Evolutionary conservation across 306 rosid species (phyloP).

Genomic region (Vigna radiata): DNA sequence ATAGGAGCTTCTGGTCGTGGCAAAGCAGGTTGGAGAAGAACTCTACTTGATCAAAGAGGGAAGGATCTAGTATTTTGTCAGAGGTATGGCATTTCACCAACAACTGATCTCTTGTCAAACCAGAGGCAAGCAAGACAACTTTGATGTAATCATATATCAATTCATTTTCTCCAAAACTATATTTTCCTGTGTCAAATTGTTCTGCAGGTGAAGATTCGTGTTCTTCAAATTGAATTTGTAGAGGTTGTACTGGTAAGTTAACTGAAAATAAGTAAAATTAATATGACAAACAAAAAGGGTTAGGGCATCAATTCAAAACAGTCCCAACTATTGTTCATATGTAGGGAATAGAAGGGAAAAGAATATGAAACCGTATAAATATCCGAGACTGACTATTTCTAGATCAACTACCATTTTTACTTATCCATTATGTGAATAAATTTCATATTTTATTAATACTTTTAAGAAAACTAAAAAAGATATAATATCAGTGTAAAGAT

Average conservation of each 20-base stretch:
- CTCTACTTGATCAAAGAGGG: conserved; percentile 62
- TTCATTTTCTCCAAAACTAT: conserved; percentile 61
- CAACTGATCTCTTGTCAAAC: conserved; percentile 65
- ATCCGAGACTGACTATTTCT: conserved; percentile 14
- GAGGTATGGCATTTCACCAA: conserved; percentile 70
- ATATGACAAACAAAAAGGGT: conserved; percentile 30
- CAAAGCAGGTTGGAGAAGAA: conserved; percentile 63
- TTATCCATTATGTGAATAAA: too few relatives aligned
- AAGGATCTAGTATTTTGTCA: conserved; percentile 69
- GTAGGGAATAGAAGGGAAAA: conserved; percentile 14
- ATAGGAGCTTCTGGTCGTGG: conserved; percentile 69
- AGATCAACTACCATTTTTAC: neutral
- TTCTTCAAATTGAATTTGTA: conserved; percentile 78
- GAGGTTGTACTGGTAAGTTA: conserved; percentile 57
- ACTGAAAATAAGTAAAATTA: conserved; percentile 53
- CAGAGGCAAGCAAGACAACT: conserved; percentile 64
- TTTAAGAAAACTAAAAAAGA: too few relatives aligned
- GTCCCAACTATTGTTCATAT: neutral
- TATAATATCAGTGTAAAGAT: too few relatives aligned
- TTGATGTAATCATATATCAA: conserved; percentile 65
- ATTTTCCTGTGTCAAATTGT: conserved; percentile 49
- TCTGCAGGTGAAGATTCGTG: conserved; percentile 53
- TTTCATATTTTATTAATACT: too few relatives aligned
- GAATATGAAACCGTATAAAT: conserved; percentile 23
- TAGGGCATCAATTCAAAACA: conserved; percentile 12